Base-by-base conservation (phyloP, 345 rosid genomes). In the Pelargonium nanum region DNA sequence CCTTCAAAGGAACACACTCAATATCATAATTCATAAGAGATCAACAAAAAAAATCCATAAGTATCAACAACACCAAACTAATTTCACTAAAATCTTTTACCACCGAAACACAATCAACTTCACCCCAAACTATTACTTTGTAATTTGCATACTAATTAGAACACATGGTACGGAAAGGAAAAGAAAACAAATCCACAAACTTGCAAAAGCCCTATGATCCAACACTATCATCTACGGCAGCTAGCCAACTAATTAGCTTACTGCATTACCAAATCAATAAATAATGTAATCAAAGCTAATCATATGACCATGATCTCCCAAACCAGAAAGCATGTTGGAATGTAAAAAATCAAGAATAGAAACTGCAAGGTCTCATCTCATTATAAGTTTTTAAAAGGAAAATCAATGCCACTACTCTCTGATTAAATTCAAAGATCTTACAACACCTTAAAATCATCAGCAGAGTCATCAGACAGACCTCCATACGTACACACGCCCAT, bases 11-110 rank as follows among this genome's bases (percentile, higher is more conserved):
- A n/a, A n/a, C n/a, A n/a, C n/a, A n/a, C n/a, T n/a, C n/a, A n/a
- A n/a, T n/a, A n/a, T n/a, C n/a, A n/a, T n/a, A n/a, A n/a, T n/a
- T n/a, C n/a, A n/a, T 40, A 40, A 65, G 34, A 54, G 62, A 75
- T 68, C 62, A 16, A 60, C 65, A 16, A 32, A 60, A 54, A 26
- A 60, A n/a, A n/a, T n/a, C 22, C 61, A 65, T 63, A 19, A 70
- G 53, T 64, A 61, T 48, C 56, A 72, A 71, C 61, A 44, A 9
- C 10, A 58, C 32, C 53, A 57, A 30, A 10, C 56, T 56, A n/a
- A 30, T 45, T 17, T 30, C 19, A 56, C 52, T 53, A 32, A 21
- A 57, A 16, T 20, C 12, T 7, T 1, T 9, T 1, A 60, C 30
- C 20, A 22, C n/a, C n/a, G 28, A 23, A 59, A 24, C 22, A 10